Percentiles rank a stretch among this genome's conserved stretches.
Conservation (phyloP, 2,329 filamentous ascomycete species). For the Exophiala spinifera region DNA sequence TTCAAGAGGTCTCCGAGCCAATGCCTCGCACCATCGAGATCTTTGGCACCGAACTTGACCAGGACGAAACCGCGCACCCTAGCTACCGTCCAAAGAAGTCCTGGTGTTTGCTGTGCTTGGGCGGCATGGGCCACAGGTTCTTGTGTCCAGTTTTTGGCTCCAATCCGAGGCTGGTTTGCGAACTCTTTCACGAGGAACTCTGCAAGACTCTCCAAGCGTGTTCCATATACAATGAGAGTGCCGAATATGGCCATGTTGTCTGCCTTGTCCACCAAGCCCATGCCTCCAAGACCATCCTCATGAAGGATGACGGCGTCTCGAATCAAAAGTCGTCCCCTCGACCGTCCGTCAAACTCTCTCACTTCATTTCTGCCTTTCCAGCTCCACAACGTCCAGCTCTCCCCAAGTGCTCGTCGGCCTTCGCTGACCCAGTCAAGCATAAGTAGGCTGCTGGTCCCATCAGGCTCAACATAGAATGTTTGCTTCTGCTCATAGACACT, state of each 20-base stretch:
- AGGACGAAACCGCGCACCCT: constrained; percentile 77
- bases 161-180: constrained; percentile 72
- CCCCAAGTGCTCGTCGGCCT: constrained; percentile 77
- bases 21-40: constrained; percentile 73
- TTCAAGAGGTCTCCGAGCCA: constrained; percentile 77
- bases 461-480: constrained; percentile 61
- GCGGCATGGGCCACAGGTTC: constrained; percentile 24
- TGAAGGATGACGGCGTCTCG: constrained; percentile 79
- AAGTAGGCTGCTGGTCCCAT: constrained; percentile 61
- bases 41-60: constrained; percentile 82
- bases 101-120: constrained; percentile 56
- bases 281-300: constrained; percentile 45
- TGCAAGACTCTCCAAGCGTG: constrained; percentile 62
- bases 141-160: constrained; percentile 68
- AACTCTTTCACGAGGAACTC: constrained; percentile 80
- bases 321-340: constrained; percentile 63
- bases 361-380: constrained; percentile 89
- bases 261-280: constrained; percentile 36
- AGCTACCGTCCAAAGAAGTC: constrained; percentile 78
- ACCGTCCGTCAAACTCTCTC: constrained; percentile 49
- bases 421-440: constrained; percentile 93
- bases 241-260: constrained; percentile 65
- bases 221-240: constrained; percentile 78
- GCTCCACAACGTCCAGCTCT: constrained; percentile 77
- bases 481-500: constrained; percentile 84